Conservation (phyloP, 768 basidiomycete genomes). For the Podaxis sp. region DNA sequence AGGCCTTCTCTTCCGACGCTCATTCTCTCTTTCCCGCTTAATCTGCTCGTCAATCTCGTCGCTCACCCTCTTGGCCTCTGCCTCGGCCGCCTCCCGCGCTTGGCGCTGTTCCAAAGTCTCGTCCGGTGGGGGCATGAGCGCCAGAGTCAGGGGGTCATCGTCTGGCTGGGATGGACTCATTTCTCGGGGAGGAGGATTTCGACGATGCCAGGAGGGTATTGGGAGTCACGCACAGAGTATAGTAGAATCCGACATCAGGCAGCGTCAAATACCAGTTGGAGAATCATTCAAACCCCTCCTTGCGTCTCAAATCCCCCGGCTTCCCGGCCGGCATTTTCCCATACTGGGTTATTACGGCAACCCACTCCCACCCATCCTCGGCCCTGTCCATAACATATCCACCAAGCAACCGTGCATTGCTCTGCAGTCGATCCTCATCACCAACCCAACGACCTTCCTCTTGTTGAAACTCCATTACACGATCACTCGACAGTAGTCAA, state of each 20-base stretch:
- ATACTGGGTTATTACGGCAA: background rate
- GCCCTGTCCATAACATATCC: background rate
- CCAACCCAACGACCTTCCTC: background rate
- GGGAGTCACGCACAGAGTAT: conserved; percentile 11
- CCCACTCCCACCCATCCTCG: background rate
- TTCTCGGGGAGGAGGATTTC: conserved; percentile 6
- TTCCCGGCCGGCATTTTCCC: background rate
- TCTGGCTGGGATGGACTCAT: conserved; percentile 31
- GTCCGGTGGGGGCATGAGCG: conserved; percentile 60
- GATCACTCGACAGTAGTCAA: too few relatives aligned
- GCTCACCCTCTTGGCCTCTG: conserved; percentile 59
- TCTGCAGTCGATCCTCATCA: background rate
- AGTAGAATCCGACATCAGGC: conserved; percentile 12
- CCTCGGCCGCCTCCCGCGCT: conserved; percentile 57
- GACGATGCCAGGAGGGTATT: conserved; percentile 10
- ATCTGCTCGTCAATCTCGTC: conserved; percentile 79
- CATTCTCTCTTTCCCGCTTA: conserved; percentile 52
- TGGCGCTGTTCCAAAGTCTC: conserved; percentile 59
- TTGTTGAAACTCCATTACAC: background rate
- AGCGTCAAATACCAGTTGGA: conserved; percentile 7
- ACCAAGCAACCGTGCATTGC: background rate
- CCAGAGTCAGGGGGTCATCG: conserved; percentile 61
- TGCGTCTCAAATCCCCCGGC: background rate
- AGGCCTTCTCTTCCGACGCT: conserved; percentile 63
- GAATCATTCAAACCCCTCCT: background rate